These are phyloP conservation scores for Marvania coccoides DNA, from an alignment of 139 green algal genomes.

Conservation along the genomic window DNA sequence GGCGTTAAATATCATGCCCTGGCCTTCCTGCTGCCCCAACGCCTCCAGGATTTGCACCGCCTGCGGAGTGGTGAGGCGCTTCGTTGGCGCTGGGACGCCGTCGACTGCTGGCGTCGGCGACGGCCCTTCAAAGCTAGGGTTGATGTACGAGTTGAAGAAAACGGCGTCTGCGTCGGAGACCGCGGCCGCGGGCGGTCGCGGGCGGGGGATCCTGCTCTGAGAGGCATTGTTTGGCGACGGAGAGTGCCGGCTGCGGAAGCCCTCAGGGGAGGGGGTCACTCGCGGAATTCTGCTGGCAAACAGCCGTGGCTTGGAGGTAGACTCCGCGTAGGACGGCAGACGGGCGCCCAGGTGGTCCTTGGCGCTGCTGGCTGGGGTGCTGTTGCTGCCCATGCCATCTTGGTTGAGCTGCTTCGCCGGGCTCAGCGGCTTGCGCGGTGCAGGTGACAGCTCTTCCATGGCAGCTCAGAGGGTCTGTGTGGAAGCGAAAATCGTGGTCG, in stretches of 20 bases:
- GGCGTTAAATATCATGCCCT: conserved; percentile 17
- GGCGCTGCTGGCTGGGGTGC: neutral
- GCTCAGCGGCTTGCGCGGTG: neutral
- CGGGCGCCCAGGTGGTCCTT: neutral
- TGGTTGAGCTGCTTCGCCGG: neutral
- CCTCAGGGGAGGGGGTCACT: neutral
- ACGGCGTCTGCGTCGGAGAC: neutral
- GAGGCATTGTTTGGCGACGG: too few relatives aligned
- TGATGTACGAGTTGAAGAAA: conserved; percentile 4
- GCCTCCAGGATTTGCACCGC: neutral
- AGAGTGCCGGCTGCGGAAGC: neutral
- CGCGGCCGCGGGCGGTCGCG: too few relatives aligned
- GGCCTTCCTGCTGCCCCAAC: neutral
- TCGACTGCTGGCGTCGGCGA: neutral
- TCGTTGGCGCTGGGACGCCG: neutral
- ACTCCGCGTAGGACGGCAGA: too few relatives aligned
- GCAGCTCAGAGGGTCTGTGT: too few relatives aligned
- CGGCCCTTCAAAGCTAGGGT: conserved; percentile 17
- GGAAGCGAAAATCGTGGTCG: too few relatives aligned
- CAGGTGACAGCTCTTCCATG: neutral
- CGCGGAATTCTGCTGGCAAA: neutral
- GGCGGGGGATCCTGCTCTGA: too few relatives aligned
- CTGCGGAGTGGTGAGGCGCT: neutral
- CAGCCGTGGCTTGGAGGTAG: neutral
- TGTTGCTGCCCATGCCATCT: neutral